Conservation (phyloP, 2,329 filamentous ascomycete species). For the Dothideomycetes sp. region DNA sequence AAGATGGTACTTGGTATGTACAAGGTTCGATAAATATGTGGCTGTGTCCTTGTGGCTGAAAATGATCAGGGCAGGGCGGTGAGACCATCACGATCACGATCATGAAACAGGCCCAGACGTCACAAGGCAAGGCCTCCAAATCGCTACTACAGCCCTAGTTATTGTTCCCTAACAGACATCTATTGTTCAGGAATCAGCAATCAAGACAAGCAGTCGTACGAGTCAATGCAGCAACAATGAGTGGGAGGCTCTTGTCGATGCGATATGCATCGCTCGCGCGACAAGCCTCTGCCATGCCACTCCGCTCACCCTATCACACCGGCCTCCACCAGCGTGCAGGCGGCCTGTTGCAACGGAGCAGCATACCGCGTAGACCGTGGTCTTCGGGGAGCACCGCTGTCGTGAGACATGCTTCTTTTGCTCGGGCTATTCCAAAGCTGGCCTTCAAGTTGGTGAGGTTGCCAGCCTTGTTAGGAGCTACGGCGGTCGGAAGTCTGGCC, state of each 20-base stretch:
- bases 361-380: slow-evolving; percentile 22
- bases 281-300: slow-evolving; percentile 48
- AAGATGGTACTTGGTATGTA: too few relatives aligned
- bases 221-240: slow-evolving; percentile 44
- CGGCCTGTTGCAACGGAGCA: slow-evolving; percentile 30
- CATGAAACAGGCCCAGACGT: too few relatives aligned
- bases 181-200: too few relatives aligned
- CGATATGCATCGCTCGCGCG: slow-evolving; percentile 59
- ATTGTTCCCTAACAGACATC: too few relatives aligned
- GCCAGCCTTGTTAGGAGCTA: slow-evolving; percentile 83
- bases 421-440: slow-evolving; percentile 68
- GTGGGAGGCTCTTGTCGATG: slow-evolving; percentile 66
- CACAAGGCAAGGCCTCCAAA: too few relatives aligned
- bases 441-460: slow-evolving; percentile 81
- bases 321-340: slow-evolving; percentile 26
- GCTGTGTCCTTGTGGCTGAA: too few relatives aligned
- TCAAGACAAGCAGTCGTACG: too few relatives aligned
- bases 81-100: too few relatives aligned
- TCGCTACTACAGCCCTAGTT: too few relatives aligned
- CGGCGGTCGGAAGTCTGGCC: slow-evolving; percentile 75
- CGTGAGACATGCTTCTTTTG: slow-evolving; percentile 56
- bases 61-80: too few relatives aligned
- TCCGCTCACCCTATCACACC: slow-evolving; percentile 24
- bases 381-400: slow-evolving; percentile 42
- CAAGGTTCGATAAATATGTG: too few relatives aligned